These are phyloP conservation scores for Aristolochia fimbriata DNA, from an alignment of 164 flowering plant genomes.

Conservation along the genomic window DNA sequence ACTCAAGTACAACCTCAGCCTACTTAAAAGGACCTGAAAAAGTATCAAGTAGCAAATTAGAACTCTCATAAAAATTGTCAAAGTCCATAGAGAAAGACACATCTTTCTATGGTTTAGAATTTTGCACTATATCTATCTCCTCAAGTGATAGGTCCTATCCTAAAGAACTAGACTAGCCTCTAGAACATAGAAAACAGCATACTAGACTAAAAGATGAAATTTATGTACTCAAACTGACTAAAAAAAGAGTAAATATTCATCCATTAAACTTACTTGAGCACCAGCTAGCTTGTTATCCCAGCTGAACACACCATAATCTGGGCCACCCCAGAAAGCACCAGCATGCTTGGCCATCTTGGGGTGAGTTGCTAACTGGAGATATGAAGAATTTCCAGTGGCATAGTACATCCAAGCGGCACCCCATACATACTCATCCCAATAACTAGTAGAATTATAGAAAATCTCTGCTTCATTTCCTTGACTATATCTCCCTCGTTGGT, in stretches of 20 bases:
- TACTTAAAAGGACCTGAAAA: conserved; percentile 74
- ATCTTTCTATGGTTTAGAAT: too few relatives aligned
- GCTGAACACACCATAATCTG: conserved; percentile 81
- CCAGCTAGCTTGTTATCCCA: conserved; percentile 99
- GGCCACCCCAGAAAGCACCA: conserved; percentile 97
- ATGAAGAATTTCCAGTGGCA: conserved; percentile 82
- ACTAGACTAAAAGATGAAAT: too few relatives aligned
- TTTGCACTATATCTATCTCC: too few relatives aligned
- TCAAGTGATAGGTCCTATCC: too few relatives aligned
- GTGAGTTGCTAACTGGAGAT: conserved; percentile 67
- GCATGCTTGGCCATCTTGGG: conserved; percentile 78
- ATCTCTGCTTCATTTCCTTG: conserved; percentile 41
- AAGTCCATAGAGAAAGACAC: too few relatives aligned
- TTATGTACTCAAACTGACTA: too few relatives aligned
- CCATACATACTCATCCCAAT: conserved; percentile 95
- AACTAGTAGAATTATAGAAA: conserved; percentile 79
- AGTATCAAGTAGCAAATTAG: background rate
- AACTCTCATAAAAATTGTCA: background rate
- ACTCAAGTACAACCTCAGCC: conserved; percentile 83
- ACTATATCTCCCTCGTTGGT: conserved; percentile 79
- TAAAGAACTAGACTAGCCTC: too few relatives aligned
- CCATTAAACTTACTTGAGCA: conserved; percentile 52
- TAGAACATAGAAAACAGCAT: too few relatives aligned
- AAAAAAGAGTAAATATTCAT: background rate
- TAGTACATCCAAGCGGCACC: conserved; percentile 94